Evolutionary conservation across 108 stramenopile genomes (phyloP), one percentile per base, ranked within the genome.

Genomic region (Cylindrotheca closterium): DNA sequence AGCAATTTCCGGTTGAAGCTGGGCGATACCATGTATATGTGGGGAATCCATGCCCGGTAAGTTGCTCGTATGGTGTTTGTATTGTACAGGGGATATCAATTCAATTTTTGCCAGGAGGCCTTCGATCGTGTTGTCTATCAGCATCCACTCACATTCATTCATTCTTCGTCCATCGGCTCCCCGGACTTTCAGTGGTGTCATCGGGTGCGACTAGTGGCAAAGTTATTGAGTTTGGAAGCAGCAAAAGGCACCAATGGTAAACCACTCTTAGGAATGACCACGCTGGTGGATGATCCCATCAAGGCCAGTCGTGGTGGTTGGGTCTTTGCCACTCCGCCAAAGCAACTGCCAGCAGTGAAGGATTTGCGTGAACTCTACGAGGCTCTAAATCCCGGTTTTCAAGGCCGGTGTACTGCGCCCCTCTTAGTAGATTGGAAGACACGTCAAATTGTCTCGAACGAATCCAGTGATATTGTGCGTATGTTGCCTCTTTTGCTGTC

Each of bases 1-100:
- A 27, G 10, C 54, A 74, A 21, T 59, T 58, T 68, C 67, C 79
- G 1, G 77, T 65, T 33, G 93, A 89, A 54, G 42, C 56, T 19
- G 80, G 78, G 1, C 68, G 86, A 27, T 98, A 98, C 81, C 92
- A 93, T 70, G 47, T 98, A 17, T 96, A 96, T 52, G 69, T 96
- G 28, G 96, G 94, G 5, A 93, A 95, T 74, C 91, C 94, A 7
- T 96, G 97, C 76, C 96, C 97, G 37, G 37, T 42, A 42, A 42
- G 37, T 42, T 7, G 10, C 7, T 7, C 37, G n/a, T n/a, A 21
- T 30, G 32, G 45, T 53, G 52, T 22, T 53, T 17, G 10, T 53
- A 22, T 22, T 21, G 10, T 17, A 53, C 19, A 53, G 10, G 10
- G 22, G 22, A 22, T 10, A 21, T 53, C 17, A 22, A 21, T 53